Percentiles rank a stretch among this genome's conserved stretches.
phyloP scores from a whole-genome alignment of 2,329 filamentous ascomycete species.

The Ophiostoma himal-ulmi region DNA sequence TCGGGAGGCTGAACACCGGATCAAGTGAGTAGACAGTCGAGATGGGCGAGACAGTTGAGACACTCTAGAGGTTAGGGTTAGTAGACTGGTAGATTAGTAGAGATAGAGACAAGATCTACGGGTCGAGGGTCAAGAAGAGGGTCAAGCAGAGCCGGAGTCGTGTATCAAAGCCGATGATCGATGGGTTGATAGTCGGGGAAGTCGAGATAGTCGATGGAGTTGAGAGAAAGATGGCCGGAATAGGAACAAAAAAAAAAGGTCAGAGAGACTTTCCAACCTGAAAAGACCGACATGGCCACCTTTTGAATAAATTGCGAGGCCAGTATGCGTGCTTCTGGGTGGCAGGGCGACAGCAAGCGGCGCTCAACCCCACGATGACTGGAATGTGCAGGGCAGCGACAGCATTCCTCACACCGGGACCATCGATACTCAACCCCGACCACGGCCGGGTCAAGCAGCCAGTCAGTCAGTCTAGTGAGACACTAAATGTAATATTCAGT shows the following conservation, averaged over 20 bases:
- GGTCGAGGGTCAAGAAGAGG: neutral
- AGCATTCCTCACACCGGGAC: neutral
- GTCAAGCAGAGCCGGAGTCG: neutral
- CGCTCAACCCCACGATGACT: neutral
- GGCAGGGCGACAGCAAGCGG: slow-evolving; percentile 19
- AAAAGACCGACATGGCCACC: neutral
- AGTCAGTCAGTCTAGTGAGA: neutral
- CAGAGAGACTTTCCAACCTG: no score
- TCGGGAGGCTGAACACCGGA: neutral
- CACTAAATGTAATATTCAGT: neutral
- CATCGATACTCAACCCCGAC: neutral
- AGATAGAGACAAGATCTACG: neutral
- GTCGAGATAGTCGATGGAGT: neutral
- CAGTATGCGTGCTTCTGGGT: slow-evolving; percentile 16
- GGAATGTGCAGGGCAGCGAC: neutral
- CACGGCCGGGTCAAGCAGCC: neutral
- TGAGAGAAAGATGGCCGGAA: slow-evolving; percentile 16
- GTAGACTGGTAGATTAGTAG: neutral
- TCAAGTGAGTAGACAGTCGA: neutral
- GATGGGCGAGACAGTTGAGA: neutral
- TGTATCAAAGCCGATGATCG: neutral
- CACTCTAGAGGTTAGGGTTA: neutral
- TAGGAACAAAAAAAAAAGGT: neutral
- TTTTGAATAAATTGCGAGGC: slow-evolving; percentile 4
- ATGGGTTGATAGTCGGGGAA: neutral